Evolutionary conservation across 768 basidiomycete genomes (phyloP).

Genomic region (Obba rivulosa): DNA sequence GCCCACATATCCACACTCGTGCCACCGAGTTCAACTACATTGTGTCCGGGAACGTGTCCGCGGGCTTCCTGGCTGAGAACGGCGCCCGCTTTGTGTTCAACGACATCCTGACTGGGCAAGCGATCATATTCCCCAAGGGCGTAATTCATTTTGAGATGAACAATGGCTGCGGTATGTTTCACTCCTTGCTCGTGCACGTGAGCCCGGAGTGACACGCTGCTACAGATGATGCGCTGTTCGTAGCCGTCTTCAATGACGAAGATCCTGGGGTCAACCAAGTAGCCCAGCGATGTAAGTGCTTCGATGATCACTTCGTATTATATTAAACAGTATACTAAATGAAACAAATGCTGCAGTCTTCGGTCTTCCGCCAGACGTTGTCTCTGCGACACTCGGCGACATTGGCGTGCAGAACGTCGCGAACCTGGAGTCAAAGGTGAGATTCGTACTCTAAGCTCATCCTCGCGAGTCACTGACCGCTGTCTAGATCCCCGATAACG

Average conservation of each 20-base stretch:
- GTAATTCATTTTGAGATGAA: slow-evolving; percentile 26
- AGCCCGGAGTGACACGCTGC: too few species aligned
- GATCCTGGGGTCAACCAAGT: slow-evolving; percentile 21
- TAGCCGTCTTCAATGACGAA: slow-evolving; percentile 23
- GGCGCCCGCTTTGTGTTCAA: slow-evolving; percentile 24
- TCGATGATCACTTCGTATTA: neutral
- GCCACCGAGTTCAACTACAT: slow-evolving; percentile 28
- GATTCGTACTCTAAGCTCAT: neutral
- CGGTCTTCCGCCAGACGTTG: slow-evolving; percentile 24
- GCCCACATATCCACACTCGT: slow-evolving; percentile 30
- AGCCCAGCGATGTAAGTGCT: slow-evolving; percentile 24
- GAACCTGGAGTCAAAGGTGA: slow-evolving; percentile 17
- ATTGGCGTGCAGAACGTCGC: slow-evolving; percentile 24
- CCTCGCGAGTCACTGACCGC: neutral
- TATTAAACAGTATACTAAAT: neutral
- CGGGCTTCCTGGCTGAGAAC: slow-evolving; percentile 25
- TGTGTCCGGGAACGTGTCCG: slow-evolving; percentile 22
- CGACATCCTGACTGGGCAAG: slow-evolving; percentile 16
- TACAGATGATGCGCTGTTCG: slow-evolving; percentile 18
- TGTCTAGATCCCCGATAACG: slow-evolving; percentile 25
- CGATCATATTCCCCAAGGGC: slow-evolving; percentile 22
- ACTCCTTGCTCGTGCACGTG: neutral
- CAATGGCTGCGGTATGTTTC: slow-evolving; percentile 15
- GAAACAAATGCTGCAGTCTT: slow-evolving; percentile 10
- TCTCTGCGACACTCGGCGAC: slow-evolving; percentile 24